Percentiles rank a stretch among this genome's conserved stretches.
Evolutionary conservation across 179 eudicot genomes (phyloP).

Genomic region (Silene coronaria): DNA sequence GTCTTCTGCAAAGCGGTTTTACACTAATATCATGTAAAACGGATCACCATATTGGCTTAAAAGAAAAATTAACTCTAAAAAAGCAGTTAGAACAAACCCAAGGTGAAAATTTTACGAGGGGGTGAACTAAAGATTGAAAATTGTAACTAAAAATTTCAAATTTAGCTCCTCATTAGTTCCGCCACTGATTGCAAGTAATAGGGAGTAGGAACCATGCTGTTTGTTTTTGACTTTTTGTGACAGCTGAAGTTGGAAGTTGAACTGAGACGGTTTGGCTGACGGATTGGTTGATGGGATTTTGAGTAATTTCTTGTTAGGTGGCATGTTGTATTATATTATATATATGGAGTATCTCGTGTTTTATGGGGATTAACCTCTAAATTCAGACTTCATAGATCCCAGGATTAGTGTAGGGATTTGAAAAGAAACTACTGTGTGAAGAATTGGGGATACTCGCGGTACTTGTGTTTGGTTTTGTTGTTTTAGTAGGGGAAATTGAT

Average conservation of each 20-base stretch:
- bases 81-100: too few species aligned
- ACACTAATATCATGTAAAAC: too few species aligned
- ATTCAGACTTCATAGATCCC: background rate
- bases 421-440: background rate
- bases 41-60: too few species aligned
- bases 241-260: background rate
- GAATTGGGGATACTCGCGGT: background rate
- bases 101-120: too few species aligned
- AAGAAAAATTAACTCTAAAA: too few species aligned
- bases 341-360: background rate
- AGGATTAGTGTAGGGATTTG: background rate
- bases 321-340: background rate
- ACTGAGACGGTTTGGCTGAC: slow-evolving; percentile 7
- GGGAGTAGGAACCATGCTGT: background rate
- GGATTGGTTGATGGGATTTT: background rate
- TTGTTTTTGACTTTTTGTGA: background rate
- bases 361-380: background rate
- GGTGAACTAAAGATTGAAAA: too few species aligned
- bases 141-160: too few species aligned
- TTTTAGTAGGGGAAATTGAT: too few species aligned
- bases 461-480: background rate
- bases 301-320: background rate
- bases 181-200: background rate
- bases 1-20: too few species aligned
- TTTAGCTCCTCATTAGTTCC: too few species aligned